Percentiles rank a stretch among this genome's conserved stretches.
Evolutionary conservation across 1,284 basidiomycete genomes (phyloP).

Genomic region (Xerocomus amazonicus): DNA sequence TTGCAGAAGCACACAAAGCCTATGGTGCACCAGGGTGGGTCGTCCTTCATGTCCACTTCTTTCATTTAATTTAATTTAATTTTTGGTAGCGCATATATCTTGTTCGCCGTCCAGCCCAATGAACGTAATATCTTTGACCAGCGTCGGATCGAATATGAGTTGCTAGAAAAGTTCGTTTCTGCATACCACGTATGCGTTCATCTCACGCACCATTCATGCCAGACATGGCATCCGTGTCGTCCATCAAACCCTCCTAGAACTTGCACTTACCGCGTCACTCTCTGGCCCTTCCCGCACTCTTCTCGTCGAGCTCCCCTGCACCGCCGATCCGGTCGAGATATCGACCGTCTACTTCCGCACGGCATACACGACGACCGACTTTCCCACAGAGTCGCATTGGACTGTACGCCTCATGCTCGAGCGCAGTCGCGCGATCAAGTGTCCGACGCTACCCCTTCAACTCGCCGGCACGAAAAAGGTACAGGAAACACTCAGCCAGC

Average conservation of each 20-base stretch:
- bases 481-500: constrained; percentile 82
- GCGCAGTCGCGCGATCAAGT: constrained; percentile 84
- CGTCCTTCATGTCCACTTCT: too few species aligned
- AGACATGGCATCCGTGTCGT: constrained; percentile 73
- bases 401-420: constrained; percentile 75
- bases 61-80: neutral
- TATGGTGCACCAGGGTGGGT: constrained; percentile 58
- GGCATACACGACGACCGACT: constrained; percentile 87
- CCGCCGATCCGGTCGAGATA: constrained; percentile 53
- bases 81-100: constrained; percentile 57
- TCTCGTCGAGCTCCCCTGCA: constrained; percentile 19
- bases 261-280: constrained; percentile 51
- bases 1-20: constrained; percentile 77
- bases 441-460: constrained; percentile 87
- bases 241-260: constrained; percentile 73
- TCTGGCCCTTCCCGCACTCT: constrained; percentile 42
- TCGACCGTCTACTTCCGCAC: constrained; percentile 86
- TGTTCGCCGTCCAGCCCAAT: constrained; percentile 86
- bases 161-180: constrained; percentile 60
- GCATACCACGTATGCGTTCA: neutral
- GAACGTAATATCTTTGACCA: constrained; percentile 99
- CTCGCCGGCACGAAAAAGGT: constrained; percentile 96
- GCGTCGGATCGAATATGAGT: constrained; percentile 81
- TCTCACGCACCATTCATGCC: neutral
- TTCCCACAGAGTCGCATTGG: constrained; percentile 61